Evolutionary conservation across 2,329 filamentous ascomycete genomes (phyloP).

Genomic region (Coniella vitis): DNA sequence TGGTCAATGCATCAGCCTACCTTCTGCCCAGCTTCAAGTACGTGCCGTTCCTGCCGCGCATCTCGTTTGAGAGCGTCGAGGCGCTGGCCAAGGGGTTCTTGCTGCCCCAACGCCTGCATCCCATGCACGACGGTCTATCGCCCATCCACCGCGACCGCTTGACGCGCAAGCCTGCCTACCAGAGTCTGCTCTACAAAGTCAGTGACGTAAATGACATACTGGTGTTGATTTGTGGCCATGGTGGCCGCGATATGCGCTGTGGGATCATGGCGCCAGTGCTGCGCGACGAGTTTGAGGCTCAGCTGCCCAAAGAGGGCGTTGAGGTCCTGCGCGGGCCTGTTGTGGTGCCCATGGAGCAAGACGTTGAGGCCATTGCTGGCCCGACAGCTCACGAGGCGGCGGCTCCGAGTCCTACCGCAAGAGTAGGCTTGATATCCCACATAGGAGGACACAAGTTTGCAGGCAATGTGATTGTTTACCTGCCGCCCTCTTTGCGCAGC

Average conservation of each 20-base stretch:
- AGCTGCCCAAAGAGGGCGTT: conserved; percentile 45
- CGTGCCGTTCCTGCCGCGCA: conserved; percentile 61
- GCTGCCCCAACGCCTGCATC: conserved; percentile 55
- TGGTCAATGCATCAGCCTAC: conserved; percentile 59
- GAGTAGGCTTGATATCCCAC: conserved; percentile 68
- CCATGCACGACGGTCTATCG: conserved; percentile 52
- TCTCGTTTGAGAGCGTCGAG: conserved; percentile 48
- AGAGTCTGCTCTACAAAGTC: conserved; percentile 46
- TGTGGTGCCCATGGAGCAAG: conserved; percentile 28
- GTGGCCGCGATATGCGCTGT: conserved; percentile 73
- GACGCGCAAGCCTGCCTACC: conserved; percentile 45
- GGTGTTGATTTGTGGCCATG: conserved; percentile 87
- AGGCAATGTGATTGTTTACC: conserved; percentile 75
- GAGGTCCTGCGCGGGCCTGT: conserved; percentile 41
- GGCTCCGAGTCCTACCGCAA: conserved; percentile 33
- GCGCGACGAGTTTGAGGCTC: conserved; percentile 59
- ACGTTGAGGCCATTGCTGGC: conserved; percentile 19
- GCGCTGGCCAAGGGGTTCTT: conserved; percentile 59
- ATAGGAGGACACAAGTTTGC: conserved; percentile 83
- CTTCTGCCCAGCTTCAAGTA: conserved; percentile 81
- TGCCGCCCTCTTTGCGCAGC: conserved; percentile 50
- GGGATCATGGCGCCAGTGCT: conserved; percentile 73
- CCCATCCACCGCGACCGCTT: conserved; percentile 49
- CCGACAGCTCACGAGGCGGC: conserved; percentile 5
- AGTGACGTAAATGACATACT: conserved; percentile 58